Conservation (phyloP, 2,329 filamentous ascomycete species). For the Ophiosphaerella narmari region DNA sequence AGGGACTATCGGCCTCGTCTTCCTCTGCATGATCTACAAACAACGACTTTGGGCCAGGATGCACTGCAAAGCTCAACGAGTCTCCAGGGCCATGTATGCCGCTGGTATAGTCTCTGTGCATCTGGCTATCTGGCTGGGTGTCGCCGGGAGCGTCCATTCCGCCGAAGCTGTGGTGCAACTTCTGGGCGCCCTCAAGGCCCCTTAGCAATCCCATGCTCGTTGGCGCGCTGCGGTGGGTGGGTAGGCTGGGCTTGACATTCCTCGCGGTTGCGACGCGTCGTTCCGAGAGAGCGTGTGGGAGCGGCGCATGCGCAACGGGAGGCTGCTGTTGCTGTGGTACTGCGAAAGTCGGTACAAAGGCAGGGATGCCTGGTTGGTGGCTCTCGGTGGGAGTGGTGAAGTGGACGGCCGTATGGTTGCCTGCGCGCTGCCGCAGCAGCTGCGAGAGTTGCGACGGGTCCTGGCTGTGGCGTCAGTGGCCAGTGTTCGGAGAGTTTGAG, state of each 20-base stretch:
- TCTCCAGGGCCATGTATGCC: constrained; percentile 21
- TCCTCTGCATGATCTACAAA: constrained; percentile 21
- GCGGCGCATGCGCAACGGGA: constrained; percentile 14
- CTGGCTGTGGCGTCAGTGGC: constrained; percentile 28
- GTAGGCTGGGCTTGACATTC: constrained; percentile 37
- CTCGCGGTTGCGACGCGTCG: constrained; percentile 36
- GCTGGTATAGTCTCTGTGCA: constrained; percentile 49
- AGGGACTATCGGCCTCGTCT: constrained; percentile 17
- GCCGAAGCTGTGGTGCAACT: constrained; percentile 46
- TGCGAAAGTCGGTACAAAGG: constrained; percentile 10
- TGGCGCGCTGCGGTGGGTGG: constrained; percentile 40
- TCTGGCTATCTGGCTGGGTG: constrained; percentile 55
- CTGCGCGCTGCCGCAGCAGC: constrained; percentile 41
- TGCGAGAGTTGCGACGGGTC: constrained; percentile 45
- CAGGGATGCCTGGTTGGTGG: constrained; percentile 11
- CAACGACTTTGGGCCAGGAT: constrained; percentile 20
- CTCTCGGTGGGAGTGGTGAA: constrained; percentile 34
- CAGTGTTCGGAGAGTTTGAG: constrained; percentile 20
- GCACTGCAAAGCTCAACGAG: constrained; percentile 3
- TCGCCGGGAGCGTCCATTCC: constrained; percentile 48
- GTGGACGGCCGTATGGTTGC: constrained; percentile 23
- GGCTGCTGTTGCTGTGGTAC: constrained; percentile 17
- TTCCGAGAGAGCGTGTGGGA: constrained; percentile 17
- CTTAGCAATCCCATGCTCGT: constrained; percentile 24
- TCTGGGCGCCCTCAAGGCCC: constrained; percentile 21